Evolutionary conservation across 352 stramenopile species (phyloP), one percentile per base, ranked within the genome.

Genomic region (Lagenidium sp.): DNA sequence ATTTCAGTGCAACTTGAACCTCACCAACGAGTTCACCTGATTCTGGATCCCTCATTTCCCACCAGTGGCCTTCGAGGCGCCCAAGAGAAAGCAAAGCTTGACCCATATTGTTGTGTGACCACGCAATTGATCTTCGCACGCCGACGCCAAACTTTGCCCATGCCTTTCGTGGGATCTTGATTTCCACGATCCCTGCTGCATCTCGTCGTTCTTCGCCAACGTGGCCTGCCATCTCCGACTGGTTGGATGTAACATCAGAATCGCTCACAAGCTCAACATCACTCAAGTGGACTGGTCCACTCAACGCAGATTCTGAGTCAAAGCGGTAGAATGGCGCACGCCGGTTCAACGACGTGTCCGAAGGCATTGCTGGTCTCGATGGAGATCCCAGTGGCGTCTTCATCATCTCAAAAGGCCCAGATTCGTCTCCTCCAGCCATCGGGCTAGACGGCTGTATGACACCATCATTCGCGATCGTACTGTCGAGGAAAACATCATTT

Each of bases 1-100:
- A 94, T 44, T 92, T 91, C 11, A 94, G 55, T 15, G 79, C 76
- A 22, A 94, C 62, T 42, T 92, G 63, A 12, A 92, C 76, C 63
- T 92, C 69, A 1, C 82, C 82, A 1, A 94, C 57, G 1, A 90
- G 42, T 32, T 88, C 68, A 1, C 81, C 79, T 3, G 53, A 82
- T 36, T 91, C 76, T 0, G 76, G 71, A 26, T 92, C 66, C 18
- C 72, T 57, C 60, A 94, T 76, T 40, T 85, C 77, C 81, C 81
- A 94, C 81, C 81, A 94, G 28, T 89, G 73, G 0, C 81, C 79
- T 60, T 94, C 78, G 1, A 80, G 58, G 16, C 74, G 54, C 37
- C 77, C 76, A 24, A 94, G 52, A 23, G 71, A 85, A 42, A 68
- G 71, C 30, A 78, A 68, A 13, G 73, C 72, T 40, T 86, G 72